Conservation (phyloP, 495 filamentous ascomycete genomes). For the Cryomyces minteri region DNA sequence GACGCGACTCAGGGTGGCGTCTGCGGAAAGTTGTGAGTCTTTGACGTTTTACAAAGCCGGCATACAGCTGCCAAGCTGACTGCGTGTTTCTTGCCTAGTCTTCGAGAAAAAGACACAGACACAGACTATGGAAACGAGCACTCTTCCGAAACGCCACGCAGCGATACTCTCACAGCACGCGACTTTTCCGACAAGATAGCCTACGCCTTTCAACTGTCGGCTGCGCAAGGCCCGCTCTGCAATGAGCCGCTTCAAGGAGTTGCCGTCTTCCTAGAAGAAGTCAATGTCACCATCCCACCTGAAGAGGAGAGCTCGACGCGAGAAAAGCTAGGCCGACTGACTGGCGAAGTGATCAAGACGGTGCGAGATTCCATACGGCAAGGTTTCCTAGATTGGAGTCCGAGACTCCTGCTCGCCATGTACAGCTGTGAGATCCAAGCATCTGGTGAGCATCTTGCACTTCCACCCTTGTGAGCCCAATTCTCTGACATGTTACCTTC, state of each 20-base stretch:
- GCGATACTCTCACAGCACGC: slow-evolving; percentile 39
- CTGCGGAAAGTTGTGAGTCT: slow-evolving; percentile 55
- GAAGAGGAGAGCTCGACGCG: slow-evolving; percentile 34
- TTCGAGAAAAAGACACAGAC: neutral
- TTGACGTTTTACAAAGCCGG: neutral
- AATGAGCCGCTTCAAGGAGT: slow-evolving; percentile 86
- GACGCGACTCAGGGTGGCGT: slow-evolving; percentile 58
- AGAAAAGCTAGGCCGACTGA: slow-evolving; percentile 61
- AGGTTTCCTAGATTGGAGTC: slow-evolving; percentile 90
- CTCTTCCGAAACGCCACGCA: neutral
- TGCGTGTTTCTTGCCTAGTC: neutral
- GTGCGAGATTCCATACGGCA: slow-evolving; percentile 70
- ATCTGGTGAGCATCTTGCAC: slow-evolving; percentile 39
- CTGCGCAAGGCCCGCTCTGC: slow-evolving; percentile 74
- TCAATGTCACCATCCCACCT: slow-evolving; percentile 34
- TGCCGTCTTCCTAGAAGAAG: slow-evolving; percentile 76
- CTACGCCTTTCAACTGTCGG: slow-evolving; percentile 90
- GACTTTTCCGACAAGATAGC: slow-evolving; percentile 79
- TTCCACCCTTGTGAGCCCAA: neutral
- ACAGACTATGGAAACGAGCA: slow-evolving; percentile 4
- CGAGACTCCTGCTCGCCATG: slow-evolving; percentile 89
- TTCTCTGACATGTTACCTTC: slow-evolving; percentile 5
- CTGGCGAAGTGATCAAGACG: slow-evolving; percentile 77
- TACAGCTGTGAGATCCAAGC: slow-evolving; percentile 96
- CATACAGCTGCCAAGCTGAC: neutral